Evolutionary conservation across 2,329 filamentous ascomycete species (phyloP), one percentile per base, ranked within the genome.

Genomic region (Colletotrichum shisoi): DNA sequence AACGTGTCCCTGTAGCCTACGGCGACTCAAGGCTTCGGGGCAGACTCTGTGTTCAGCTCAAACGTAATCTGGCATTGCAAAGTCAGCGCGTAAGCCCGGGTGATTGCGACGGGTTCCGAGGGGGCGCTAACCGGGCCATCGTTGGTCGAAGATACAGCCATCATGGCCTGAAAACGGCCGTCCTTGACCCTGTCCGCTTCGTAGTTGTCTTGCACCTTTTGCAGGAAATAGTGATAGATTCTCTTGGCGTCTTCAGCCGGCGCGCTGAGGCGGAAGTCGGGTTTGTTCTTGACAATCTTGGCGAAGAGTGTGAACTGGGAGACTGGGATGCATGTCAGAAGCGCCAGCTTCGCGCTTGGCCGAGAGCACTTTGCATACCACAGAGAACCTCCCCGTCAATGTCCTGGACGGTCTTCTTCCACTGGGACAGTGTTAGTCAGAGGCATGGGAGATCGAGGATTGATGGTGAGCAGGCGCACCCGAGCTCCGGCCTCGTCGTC

Each of bases 131-230:
- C 88, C 61, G 89, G 89, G 1, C 89, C 88, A 72, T 98, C 94
- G 72, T 98, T 98, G 57, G 97, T 89, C 37, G 97, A 80, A 56
- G 91, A 91, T 66, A 99, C 94, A 75, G 98, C 91, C 95, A 99
- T 99, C 94, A 96, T 97, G 57, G 95, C 95, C 75, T 97, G 94
- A 77, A 99, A 99, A 37, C 94, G 88, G n/a, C 96, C 95, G 76
- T 99, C 90, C 76, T 97, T 93, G 66, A 99, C 94, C 70, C 85
- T 89, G 9, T 93, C 91, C 7, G 85, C 78, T 5, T 82, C 78
- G 76, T 98, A 96, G 3, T 88, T 84, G 61, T 89, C 83, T 72
- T 89, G 85, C 48, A 98, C 88, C 72, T 91, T 91, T 57, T 86
- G 81, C 72, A 94, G 87, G 80, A 99, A 98, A 75, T 90, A 84